Evolutionary conservation across 2,329 filamentous ascomycete species (phyloP).

Genomic region (Aureobasidium melanogenum): DNA sequence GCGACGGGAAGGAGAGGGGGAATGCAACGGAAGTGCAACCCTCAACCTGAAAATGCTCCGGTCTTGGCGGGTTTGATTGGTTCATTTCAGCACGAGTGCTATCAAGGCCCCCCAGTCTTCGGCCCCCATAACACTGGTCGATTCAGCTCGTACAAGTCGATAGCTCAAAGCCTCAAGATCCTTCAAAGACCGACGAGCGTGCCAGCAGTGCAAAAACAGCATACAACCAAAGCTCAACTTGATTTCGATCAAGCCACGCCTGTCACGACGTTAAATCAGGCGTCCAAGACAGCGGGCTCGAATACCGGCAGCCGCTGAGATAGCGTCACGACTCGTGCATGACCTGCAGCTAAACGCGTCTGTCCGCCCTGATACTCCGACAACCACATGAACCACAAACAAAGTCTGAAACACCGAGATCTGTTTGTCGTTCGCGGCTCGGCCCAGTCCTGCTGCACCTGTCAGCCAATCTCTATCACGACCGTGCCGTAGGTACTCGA

Average conservation of each 20-base stretch:
- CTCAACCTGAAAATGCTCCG: neutral
- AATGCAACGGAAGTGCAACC: neutral
- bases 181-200: neutral
- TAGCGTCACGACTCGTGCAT: neutral
- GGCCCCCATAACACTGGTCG: neutral
- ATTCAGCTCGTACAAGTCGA: neutral
- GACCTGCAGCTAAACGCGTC: neutral
- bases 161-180: neutral
- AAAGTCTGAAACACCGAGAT: neutral
- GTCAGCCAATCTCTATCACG: neutral
- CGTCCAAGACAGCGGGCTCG: neutral
- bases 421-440: neutral
- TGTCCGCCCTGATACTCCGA: neutral
- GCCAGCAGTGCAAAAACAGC: neutral
- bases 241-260: neutral
- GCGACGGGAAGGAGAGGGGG: neutral
- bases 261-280: neutral
- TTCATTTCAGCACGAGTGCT: neutral
- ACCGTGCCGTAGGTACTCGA: neutral
- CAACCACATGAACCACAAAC: neutral
- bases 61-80: neutral
- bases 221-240: neutral
- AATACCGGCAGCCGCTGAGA: neutral
- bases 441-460: conserved; percentile 4
- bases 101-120: neutral